Evolutionary conservation across 2,329 filamentous ascomycete species (phyloP), one percentile per base, ranked within the genome.

Genomic region (Bipolaris zeicola): DNA sequence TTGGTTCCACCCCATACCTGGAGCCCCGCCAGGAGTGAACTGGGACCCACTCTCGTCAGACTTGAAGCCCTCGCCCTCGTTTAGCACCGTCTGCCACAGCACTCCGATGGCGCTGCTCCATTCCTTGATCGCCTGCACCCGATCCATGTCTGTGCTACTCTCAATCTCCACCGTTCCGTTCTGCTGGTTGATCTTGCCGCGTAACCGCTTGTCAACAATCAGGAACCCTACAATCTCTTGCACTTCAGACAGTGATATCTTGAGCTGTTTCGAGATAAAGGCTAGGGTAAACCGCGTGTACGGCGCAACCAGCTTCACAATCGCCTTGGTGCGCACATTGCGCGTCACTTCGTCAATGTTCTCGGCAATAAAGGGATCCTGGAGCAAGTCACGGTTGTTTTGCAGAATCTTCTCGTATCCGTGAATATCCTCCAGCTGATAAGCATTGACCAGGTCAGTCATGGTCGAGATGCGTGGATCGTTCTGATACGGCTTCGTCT

Each of bases 341-440:
- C 95, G 90, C 50, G 94, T 99, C 55, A 99, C 94, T 79, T 99
- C 95, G 76, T 98, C 95, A 66, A 99, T 99, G 74, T 99, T 98
- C 79, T 98, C 95, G 26, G 94, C 94, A 67, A 99, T 99, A 79
- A 98, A 99, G 0, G 91, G 88, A 75, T 99, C 95, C 11, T 89
- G 87, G 37, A 98, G 83, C 24, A 99, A 88, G 72, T 97, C 95
- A 69, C 88, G 89, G 79, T 97, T 96, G 70, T 88, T 88, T 69
- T 91, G 87, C 53, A 99, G 82, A 36, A 97, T 92, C 52, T 85
- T 87, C 77, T 97, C 92, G 77, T 99, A 99, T 65, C 86, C 83
- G 74, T 94, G 90, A 64, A 99, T 94, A 73, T 98, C 94, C 70
- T 98, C 94, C 55, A 90, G 87, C 78, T 98, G 95, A 77, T 96